Base-by-base conservation (phyloP, 129 eudicot species). In the Lactuca saligna region DNA sequence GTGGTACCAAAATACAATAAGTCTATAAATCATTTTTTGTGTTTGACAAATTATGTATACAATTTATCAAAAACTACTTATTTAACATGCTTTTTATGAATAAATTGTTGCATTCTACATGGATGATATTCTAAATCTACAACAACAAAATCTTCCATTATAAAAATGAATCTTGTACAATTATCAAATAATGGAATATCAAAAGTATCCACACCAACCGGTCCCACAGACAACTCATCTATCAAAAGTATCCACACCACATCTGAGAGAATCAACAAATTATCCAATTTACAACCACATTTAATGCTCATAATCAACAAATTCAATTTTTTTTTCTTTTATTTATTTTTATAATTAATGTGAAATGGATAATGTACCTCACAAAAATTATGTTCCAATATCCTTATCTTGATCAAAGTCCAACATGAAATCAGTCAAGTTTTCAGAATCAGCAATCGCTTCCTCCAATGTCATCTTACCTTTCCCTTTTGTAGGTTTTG, bases 361-460 rank as follows among this genome's bases (percentile, higher is more conserved):
- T 20, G 60, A 54, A 58, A 12, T 65, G 7, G 63, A n/a, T 63
- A 50, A 65, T 57, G 2, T 56, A 78, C 82, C 68, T 3, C 17
- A 17, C 50, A 38, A 0, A 32, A 33, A 39, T 5, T 16, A 15
- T 54, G 58, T 61, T 76, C 50, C 34, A 70, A 17, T 33, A 63
- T 65, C 68, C 78, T 88, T 88, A 2, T 84, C 98, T 75, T 89
- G 81, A 5, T 92, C 98, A 55, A 93, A 93, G 81, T 93, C 98
- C 84, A 93, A n/a, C 65, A 93, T 70, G 68, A 93, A 93, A 73
- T 93, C 98, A 2, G 98, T 92, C 70, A 93, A 61, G 80, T 93
- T 93, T 78, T 93, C 96, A 7, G 98, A 89, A 78, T 93, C 97
- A 49, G 83, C 92, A 39, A 87, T 49, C 15, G 98, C 98, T 82